Evolutionary conservation across 176 grass and related monocot species (phyloP), one percentile per base, ranked within the genome.

Genomic region (Cocos nucifera): DNA sequence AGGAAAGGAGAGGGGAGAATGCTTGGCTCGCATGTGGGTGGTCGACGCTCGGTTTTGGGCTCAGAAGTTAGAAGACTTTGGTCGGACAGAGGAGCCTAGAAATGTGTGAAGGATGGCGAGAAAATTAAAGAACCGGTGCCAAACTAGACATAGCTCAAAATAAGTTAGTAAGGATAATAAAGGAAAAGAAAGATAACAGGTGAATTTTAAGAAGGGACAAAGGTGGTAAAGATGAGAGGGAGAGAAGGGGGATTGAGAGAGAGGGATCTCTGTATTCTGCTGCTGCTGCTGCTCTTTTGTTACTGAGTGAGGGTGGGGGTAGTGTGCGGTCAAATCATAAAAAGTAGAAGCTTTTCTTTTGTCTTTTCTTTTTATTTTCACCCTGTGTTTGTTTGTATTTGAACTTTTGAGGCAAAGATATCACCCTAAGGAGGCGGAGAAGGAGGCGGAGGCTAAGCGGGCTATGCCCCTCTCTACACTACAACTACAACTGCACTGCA

Each of bases 311-410:
- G 58, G 10, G 58, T 30, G 58, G 58, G 23, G 22, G 58, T 35
- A 17, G 58, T 61, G 58, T 61, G 27, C 22, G 24, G 58, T 61
- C 58, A 61, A 61, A 61, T 61, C 58, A 61, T 61, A 61, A 61
- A 61, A 28, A n/a, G 24, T n/a, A n/a, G 29, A 61, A 61, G 58
- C 58, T 35, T 61, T 61, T n/a, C 29, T 8, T 39, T 61, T 35
- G n/a, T 61, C 58, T 8, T 17, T 61, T 61, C 27, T 61, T 61
- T 61, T 35, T 61, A 61, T 61, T 61, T 30, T 59, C 58, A n/a
- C 17, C 39, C 16, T 61, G 26, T 17, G 5, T 61, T 61, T 10
- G 17, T 3, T 61, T 17, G n/a, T 18, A 35, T 19, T 61, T 35
- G 24, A 30, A 8, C 15, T 30, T 35, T 39, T 39, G 24, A 27